phyloP scores from a whole-genome alignment of 2,329 filamentous ascomycete genomes.

The Parasarocladium wereldwijsianum region DNA sequence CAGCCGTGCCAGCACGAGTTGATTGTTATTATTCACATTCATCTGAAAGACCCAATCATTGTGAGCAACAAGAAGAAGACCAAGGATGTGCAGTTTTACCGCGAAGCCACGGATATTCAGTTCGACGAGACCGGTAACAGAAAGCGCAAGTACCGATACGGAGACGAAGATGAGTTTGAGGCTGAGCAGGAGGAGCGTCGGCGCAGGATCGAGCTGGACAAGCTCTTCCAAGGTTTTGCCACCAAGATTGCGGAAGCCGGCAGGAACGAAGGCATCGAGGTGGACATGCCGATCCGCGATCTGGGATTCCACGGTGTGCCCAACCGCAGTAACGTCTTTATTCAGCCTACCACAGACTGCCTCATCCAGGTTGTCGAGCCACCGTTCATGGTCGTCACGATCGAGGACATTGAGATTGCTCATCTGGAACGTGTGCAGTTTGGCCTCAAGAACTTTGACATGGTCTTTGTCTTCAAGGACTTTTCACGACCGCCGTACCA shows the following conservation, averaged over 20 bases:
- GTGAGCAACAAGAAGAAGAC: constrained; percentile 97
- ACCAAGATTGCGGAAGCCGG: constrained; percentile 96
- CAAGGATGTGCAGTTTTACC: constrained; percentile 95
- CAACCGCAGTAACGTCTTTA: constrained; percentile 85
- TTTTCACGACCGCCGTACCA: constrained; percentile 82
- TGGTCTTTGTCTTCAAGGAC: constrained; percentile 97
- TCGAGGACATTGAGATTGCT: constrained; percentile 91
- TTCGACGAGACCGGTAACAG: constrained; percentile 98
- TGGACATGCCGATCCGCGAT: constrained; percentile 93
- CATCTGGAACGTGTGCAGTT: constrained; percentile 94
- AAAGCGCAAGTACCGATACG: constrained; percentile 93
- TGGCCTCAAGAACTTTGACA: constrained; percentile 95
- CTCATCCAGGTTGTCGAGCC: constrained; percentile 94
- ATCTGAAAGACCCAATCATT: constrained; percentile 95
- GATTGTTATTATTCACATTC: constrained; percentile 95
- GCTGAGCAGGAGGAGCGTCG: constrained; percentile 94
- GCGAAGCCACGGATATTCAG: constrained; percentile 94
- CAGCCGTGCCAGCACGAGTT: constrained; percentile 92
- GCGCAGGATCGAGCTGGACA: constrained; percentile 79
- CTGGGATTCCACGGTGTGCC: constrained; percentile 95
- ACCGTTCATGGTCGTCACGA: constrained; percentile 87
- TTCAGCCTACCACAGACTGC: constrained; percentile 93
- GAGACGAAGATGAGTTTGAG: constrained; percentile 97
- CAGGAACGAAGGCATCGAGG: constrained; percentile 76
- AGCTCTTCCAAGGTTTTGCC: constrained; percentile 88